Conservation (phyloP, 1,284 basidiomycete species). For the Trichosporon sp. region DNA sequence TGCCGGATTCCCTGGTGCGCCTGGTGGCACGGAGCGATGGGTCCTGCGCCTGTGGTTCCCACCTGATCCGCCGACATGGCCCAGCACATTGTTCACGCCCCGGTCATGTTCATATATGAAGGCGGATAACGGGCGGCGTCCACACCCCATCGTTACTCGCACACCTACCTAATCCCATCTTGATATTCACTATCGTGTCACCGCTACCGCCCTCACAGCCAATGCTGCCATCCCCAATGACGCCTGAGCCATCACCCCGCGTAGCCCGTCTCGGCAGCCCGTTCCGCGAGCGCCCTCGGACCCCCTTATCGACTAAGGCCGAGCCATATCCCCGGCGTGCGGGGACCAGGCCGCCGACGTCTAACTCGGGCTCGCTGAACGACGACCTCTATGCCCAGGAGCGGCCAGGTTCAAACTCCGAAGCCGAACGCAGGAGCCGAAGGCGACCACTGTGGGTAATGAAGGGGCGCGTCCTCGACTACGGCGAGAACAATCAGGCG, state of each 20-base stretch:
- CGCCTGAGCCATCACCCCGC: neutral
- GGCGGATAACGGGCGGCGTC: neutral
- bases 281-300: neutral
- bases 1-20: neutral
- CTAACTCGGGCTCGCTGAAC: neutral
- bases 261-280: neutral
- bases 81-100: neutral
- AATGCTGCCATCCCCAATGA: neutral
- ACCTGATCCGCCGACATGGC: neutral
- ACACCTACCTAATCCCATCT: neutral
- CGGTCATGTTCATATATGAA: neutral
- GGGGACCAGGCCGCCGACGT: neutral
- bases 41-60: neutral
- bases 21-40: neutral
- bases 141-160: neutral
- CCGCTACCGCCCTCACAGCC: neutral
- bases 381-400: neutral
- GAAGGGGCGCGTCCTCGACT: neutral
- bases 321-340: neutral
- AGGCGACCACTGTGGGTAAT: neutral
- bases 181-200: neutral
- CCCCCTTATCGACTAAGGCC: neutral
- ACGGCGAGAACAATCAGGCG: neutral
- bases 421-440: neutral
- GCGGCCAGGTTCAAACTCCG: neutral